Percentiles rank a stretch among this genome's conserved stretches.
These are phyloP conservation scores for Mitragyna speciosa DNA, from an alignment of 257 asterid genomes.

Conservation along the genomic window DNA sequence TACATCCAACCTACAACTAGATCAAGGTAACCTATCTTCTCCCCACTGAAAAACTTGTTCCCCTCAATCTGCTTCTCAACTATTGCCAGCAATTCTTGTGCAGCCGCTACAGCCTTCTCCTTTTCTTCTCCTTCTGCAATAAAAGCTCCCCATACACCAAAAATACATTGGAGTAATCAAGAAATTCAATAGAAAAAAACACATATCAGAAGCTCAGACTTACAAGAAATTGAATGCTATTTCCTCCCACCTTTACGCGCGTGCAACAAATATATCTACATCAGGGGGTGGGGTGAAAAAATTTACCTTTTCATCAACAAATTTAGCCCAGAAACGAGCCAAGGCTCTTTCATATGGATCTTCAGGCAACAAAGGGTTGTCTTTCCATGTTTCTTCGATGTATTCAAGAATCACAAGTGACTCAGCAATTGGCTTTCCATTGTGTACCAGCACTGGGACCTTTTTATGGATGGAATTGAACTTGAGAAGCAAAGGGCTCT, in stretches of 20 bases:
- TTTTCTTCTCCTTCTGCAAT: slow-evolving; percentile 33
- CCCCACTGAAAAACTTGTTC: slow-evolving; percentile 41
- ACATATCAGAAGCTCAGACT: neutral
- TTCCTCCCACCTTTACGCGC: too few species aligned
- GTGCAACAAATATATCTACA: too few species aligned
- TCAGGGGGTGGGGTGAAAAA: neutral
- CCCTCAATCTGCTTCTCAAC: slow-evolving; percentile 43
- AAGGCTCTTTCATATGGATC: slow-evolving; percentile 43
- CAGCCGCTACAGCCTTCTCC: slow-evolving; percentile 30
- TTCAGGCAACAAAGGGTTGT: slow-evolving; percentile 30
- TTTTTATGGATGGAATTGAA: slow-evolving; percentile 49
- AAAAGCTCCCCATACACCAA: slow-evolving; percentile 33
- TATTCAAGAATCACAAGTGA: slow-evolving; percentile 49
- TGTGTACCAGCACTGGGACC: slow-evolving; percentile 50
- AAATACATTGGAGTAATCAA: slow-evolving; percentile 22
- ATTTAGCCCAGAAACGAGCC: slow-evolving; percentile 56
- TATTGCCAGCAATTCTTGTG: slow-evolving; percentile 26
- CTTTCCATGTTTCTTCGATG: slow-evolving; percentile 47
- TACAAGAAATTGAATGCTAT: too few species aligned
- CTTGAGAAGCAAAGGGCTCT: slow-evolving; percentile 40
- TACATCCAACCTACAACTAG: slow-evolving; percentile 44
- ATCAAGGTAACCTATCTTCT: slow-evolving; percentile 46
- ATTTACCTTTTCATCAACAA: slow-evolving; percentile 48
- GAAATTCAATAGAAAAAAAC: neutral
- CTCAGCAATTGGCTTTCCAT: slow-evolving; percentile 26